Evolutionary conservation across 768 basidiomycete genomes (phyloP).

Genomic region (Termitomyces titanicus): DNA sequence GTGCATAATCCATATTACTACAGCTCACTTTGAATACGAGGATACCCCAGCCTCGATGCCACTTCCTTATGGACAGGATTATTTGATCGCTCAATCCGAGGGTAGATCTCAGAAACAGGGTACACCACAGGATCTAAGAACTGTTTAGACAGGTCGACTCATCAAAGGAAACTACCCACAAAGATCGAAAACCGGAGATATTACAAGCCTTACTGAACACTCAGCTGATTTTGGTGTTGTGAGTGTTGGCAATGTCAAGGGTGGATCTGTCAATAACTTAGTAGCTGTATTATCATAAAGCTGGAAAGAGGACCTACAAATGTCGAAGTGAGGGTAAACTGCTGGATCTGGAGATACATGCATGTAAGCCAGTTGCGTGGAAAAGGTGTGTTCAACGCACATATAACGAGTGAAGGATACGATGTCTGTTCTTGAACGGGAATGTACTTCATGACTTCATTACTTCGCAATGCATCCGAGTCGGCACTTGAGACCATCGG

Average conservation of each 20-base stretch:
- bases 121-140: conserved; percentile 28
- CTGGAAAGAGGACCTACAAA: conserved; percentile 13
- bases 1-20: not conserved
- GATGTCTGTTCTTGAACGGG: not conserved
- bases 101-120: conserved; percentile 36
- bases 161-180: not conserved
- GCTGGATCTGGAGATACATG: conserved; percentile 27
- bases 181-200: conserved; percentile 8
- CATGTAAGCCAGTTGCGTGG: not conserved
- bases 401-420: conserved; percentile 6
- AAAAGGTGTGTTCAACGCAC: not conserved
- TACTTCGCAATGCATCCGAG: not conserved
- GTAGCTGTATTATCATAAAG: not conserved
- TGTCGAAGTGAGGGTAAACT: conserved; percentile 26
- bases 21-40: conserved; percentile 5
- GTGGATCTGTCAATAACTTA: not conserved
- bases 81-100: conserved; percentile 7
- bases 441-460: not conserved
- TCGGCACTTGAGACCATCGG: not conserved
- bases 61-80: not conserved
- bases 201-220: not conserved
- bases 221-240: not conserved
- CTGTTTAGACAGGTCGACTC: not conserved
- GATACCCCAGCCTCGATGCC: not conserved
- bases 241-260: not conserved